These are phyloP conservation scores for Starmerella vaccinii DNA, from an alignment of 805 yeast species.

Conservation along the genomic window DNA sequence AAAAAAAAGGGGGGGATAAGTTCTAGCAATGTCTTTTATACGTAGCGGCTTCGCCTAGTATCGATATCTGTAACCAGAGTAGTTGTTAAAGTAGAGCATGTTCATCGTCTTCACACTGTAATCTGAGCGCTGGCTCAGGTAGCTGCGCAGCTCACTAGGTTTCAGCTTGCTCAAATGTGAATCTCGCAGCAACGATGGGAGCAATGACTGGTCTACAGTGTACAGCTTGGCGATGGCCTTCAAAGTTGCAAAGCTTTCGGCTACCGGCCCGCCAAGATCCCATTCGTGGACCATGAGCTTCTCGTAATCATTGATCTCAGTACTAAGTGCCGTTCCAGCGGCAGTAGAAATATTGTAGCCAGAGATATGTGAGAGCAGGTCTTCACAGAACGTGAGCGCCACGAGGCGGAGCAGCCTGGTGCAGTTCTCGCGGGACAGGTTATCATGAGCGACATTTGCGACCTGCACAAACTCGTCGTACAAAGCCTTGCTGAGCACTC, in stretches of 20 bases:
- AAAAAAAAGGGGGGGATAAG: not conserved
- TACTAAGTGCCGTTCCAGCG: constrained; percentile 75
- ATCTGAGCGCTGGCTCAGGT: constrained; percentile 22
- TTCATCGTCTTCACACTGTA: constrained; percentile 14
- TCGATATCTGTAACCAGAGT: constrained; percentile 1
- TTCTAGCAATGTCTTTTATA: not conserved
- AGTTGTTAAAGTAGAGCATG: constrained; percentile 20
- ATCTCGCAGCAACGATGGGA: constrained; percentile 68
- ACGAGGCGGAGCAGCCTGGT: constrained; percentile 43
- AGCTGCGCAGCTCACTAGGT: constrained; percentile 32
- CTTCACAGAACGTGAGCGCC: constrained; percentile 48
- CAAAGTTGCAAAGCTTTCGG: constrained; percentile 56
- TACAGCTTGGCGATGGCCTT: constrained; percentile 76
- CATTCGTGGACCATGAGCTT: constrained; percentile 51
- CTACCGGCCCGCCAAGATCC: constrained; percentile 45
- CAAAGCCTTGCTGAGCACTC: constrained; percentile 34
- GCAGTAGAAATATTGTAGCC: constrained; percentile 65
- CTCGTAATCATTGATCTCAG: constrained; percentile 72
- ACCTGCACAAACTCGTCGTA: constrained; percentile 42
- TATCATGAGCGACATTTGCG: constrained; percentile 34
- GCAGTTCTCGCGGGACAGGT: constrained; percentile 41
- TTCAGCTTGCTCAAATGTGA: constrained; percentile 64
- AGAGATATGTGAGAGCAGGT: constrained; percentile 60
- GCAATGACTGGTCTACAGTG: constrained; percentile 70
- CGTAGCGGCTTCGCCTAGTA: not conserved